A percentile compares a stretch with the other conserved stretches of the same genome.
These are phyloP conservation scores for Xylaria grammica DNA, from an alignment of 495 filamentous ascomycete genomes.

Conservation along the genomic window DNA sequence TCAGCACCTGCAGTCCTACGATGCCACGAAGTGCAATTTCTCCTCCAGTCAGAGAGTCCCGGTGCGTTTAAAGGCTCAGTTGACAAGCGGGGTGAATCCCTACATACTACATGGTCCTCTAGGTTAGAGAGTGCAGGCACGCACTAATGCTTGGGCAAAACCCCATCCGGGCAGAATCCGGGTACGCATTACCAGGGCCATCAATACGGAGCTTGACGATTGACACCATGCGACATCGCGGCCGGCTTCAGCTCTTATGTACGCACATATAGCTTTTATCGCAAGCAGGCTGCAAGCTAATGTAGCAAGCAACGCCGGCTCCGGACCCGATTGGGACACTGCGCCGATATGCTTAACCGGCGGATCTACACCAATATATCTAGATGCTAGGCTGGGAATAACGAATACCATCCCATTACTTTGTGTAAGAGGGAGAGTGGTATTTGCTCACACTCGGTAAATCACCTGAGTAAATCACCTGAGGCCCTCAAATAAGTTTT, in stretches of 20 bases:
- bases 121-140: too few species aligned
- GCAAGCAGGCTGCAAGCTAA: background rate
- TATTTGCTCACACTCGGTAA: background rate
- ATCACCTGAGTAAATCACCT: too few species aligned
- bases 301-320: background rate
- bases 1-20: background rate
- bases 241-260: background rate
- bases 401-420: background rate
- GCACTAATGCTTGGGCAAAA: too few species aligned
- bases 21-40: background rate
- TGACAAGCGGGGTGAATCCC: too few species aligned
- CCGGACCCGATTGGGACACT: constrained; percentile 4
- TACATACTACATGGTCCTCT: too few species aligned
- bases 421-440: background rate
- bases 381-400: background rate
- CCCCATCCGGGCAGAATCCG: too few species aligned
- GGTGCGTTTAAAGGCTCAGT: too few species aligned
- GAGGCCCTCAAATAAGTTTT: too few species aligned
- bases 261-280: background rate
- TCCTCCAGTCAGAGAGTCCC: constrained; percentile 1
- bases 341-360: background rate
- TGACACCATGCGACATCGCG: background rate
- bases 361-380: background rate
- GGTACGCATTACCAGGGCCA: too few species aligned
- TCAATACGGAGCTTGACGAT: too few species aligned